Base-by-base conservation (phyloP, 2,329 filamentous ascomycete genomes). In the Phaeosphaeria sp. region DNA sequence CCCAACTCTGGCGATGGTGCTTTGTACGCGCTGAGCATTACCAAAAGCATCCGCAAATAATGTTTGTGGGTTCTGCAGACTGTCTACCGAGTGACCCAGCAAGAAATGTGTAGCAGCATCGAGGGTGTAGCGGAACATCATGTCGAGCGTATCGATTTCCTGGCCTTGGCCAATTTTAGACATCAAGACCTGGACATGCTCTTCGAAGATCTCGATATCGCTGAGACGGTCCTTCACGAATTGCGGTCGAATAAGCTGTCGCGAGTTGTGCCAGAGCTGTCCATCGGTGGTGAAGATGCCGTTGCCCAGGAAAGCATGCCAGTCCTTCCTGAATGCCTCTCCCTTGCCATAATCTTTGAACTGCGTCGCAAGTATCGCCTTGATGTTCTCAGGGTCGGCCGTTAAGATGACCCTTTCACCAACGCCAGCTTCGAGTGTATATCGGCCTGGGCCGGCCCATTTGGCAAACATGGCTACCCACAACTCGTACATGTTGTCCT, bases 41-140 rank as follows among this genome's bases (percentile, higher is more conserved):
- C 85, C 87, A 78, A 97, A 97, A 5, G 92, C 90, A 47, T 90
- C 84, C n/a, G 91, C 91, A 70, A 97, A 96, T 18, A 85, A 82
- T 51, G 86, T 86, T 50, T 81, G 83, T 2, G 83, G 86, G 55
- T 86, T 86, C 7, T 75, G 59, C n/a, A 83, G 65, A 64, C 84
- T 87, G 47, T 85, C 86, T 20, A 93, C 89, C 61, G 90, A 90
- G 59, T 88, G 82, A 3, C 93, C 93, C 2, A 97, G 85, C 25
- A 97, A 80, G 73, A 97, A 97, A 67, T 96, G 91, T 0, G 93
- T 97, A 1, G 91, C 88, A 7, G 91, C 89, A 76, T 97, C 93
- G 25, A 97, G 83, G 0, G 92, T 93, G 25, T 68, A 78, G 50
- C 91, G 84, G 80, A 92, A 96, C 78, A 97, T 90, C 53, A 96